Evolutionary conservation across 805 yeast species (phyloP), one percentile per base, ranked within the genome.

Genomic region (Wickerhamiella musiphila): DNA sequence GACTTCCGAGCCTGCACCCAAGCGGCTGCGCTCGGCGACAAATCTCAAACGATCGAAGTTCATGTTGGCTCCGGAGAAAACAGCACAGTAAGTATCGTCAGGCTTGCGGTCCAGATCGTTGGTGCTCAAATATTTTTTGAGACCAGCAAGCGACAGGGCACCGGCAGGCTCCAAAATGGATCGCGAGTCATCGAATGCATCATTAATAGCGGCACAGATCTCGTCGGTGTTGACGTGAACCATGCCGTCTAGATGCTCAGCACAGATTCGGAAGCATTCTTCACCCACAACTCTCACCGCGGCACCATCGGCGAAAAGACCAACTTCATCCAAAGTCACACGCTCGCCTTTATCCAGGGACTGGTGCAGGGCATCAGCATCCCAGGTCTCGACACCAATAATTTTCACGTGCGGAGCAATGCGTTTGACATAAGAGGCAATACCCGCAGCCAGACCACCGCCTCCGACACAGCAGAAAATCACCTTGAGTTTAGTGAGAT

Each of bases 1-100:
- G 5, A 82, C 93, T 60, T 90, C 99, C 45, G 76, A 79, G 35
- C 96, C 98, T 53, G 86, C 96, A 58, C 98, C 99, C n/a, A 90
- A 65, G 32, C 81, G 92, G 10, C 98, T 95, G 56, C 99, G 75
- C 56, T 90, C 99, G 36, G 93, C 71, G 14, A 90, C 95, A 54
- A 90, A 90, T 52, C 99, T 68, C 47, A 90, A 64, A 47, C 99
- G 68, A 56, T 86, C 98, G 51, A 90, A 90, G 60, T 92, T 86
- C 93, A 90, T 84, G 57, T 90, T 90, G 22, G 99, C 99, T 37
- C 99, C 99, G 14, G 93, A 77, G 35, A 90, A 62, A 15, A 90
- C 66, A 5, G 95, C 86, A 24, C 79, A 76, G 47, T 81, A 83
- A 1, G 81, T 72, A 40, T 73, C 68, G 30, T 62, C 57, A 3